A percentile compares a stretch with the other conserved stretches of the same genome.
Evolutionary conservation across 2,329 filamentous ascomycete species (phyloP).

Genomic region (Neofusicoccum cordaticola): DNA sequence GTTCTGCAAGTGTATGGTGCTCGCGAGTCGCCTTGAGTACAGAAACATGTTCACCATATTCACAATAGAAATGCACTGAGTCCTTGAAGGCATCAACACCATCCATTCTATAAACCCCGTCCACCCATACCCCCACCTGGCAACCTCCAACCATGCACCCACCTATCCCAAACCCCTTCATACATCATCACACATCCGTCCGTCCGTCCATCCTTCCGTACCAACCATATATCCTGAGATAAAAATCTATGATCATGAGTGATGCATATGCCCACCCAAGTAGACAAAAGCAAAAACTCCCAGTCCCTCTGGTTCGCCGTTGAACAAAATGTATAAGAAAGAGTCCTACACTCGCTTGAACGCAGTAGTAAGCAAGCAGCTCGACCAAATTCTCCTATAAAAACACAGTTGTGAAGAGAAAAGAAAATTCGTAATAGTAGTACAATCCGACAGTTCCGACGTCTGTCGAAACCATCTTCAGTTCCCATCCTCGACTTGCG

Average conservation of each 20-base stretch:
- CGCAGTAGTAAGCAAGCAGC: neutral
- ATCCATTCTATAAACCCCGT: no score
- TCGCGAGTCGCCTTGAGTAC: no score
- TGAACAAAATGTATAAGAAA: neutral
- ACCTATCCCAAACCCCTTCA: neutral
- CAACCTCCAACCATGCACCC: no score
- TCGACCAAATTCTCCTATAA: neutral
- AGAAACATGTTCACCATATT: no score
- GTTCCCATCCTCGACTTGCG: constrained; percentile 40
- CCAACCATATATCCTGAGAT: neutral
- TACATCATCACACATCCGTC: neutral
- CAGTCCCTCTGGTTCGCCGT: neutral
- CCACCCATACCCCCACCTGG: no score
- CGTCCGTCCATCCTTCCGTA: neutral
- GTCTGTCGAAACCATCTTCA: neutral
- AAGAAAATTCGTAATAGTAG: constrained; percentile 5
- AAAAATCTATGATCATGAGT: neutral
- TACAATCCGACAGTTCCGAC: neutral
- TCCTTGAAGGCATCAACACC: no score
- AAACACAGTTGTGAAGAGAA: constrained; percentile 2
- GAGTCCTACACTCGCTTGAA: neutral
- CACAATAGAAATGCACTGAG: no score
- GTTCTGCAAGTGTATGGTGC: no score
- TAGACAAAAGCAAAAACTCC: neutral
- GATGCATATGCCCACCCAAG: no score